Evolutionary conservation across 176 grass and related monocot genomes (phyloP).

Genomic region (Avena atlantica): DNA sequence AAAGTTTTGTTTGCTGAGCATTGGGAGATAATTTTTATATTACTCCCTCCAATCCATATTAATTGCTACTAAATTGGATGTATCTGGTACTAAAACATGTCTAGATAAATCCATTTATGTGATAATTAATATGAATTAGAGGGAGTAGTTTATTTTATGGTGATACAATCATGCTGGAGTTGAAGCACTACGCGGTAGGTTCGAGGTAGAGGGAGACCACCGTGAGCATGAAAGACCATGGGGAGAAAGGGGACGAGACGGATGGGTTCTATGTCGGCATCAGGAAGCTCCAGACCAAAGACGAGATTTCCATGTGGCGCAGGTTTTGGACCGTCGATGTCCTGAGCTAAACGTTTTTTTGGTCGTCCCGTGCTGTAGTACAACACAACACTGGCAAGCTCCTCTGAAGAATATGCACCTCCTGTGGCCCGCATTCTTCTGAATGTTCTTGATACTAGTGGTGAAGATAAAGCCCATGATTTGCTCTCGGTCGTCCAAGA

Average conservation of each 20-base stretch:
- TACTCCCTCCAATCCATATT: no score
- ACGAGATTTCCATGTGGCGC: conserved; percentile 72
- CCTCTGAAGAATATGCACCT: neutral
- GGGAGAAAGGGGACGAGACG: conserved; percentile 71
- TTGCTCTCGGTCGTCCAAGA: neutral
- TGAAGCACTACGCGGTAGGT: conserved; percentile 73
- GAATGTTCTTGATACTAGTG: neutral
- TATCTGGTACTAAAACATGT: no score
- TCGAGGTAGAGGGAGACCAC: conserved; percentile 70
- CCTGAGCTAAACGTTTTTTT: conserved; percentile 44
- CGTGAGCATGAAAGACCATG: conserved; percentile 67
- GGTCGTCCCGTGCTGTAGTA: neutral
- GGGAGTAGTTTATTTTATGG: no score
- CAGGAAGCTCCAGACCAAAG: conserved; percentile 57
- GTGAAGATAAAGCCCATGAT: neutral
- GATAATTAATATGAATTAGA: no score
- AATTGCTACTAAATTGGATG: no score
- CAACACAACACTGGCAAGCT: neutral
- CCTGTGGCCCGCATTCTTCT: neutral
- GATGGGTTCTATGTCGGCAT: conserved; percentile 84
- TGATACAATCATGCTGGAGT: conserved; percentile 68
- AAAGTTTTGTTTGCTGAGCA: no score
- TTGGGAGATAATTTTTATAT: no score
- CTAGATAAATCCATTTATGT: no score
- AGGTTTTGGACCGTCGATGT: conserved; percentile 70